Base-by-base conservation (phyloP, 441 rosid genomes). In the Adansonia rubrostipa region DNA sequence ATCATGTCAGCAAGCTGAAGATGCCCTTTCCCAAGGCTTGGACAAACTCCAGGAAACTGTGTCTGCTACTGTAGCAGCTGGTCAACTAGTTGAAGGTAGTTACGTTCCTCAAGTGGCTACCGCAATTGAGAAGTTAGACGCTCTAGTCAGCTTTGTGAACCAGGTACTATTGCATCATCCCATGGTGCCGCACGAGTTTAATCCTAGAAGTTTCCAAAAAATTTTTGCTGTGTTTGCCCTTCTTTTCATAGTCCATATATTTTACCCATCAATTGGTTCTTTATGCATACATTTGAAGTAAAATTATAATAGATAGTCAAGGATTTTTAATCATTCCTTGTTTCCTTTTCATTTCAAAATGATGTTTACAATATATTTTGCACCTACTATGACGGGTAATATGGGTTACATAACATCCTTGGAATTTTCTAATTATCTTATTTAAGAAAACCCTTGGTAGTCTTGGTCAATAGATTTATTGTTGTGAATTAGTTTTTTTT, bases 1-100 rank as follows among this genome's bases (percentile, higher is more conserved):
- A 76, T 89, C 97, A 45, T 92, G 96, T 82, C 95, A 92, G 73
- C 98, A 95, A 83, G 97, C 94, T 0, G 99, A 95, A 89, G 98
- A 93, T 71, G 98, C 99, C 17, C 90, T 95, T 63, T 86, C 99
- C 1, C 97, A 92, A 80, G 99, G 98, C 53, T 84, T 95, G 93
- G 99, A 90, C 7, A 91, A 85, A 77, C 86, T 95, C 83, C 96
- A 88, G 79, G 90, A 87, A 62, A 89, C 87, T 17, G 84, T 95
- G 42, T 82, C 93, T 57, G 91, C 86, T 53, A 84, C 87, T 22
- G 87, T 93, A 36, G 97, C 95, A 1, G 86, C 80, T 28, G 92
- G 88, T 72, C 89, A 76, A 68, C 84, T 87, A 17, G 88, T 89
- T 9, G 92, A 87, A 80, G 91, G 88, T 50, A 85, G 85, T 82